These are phyloP conservation scores for Pseudocercospora ulei DNA, from an alignment of 2,329 filamentous ascomycete genomes.

Conservation along the genomic window DNA sequence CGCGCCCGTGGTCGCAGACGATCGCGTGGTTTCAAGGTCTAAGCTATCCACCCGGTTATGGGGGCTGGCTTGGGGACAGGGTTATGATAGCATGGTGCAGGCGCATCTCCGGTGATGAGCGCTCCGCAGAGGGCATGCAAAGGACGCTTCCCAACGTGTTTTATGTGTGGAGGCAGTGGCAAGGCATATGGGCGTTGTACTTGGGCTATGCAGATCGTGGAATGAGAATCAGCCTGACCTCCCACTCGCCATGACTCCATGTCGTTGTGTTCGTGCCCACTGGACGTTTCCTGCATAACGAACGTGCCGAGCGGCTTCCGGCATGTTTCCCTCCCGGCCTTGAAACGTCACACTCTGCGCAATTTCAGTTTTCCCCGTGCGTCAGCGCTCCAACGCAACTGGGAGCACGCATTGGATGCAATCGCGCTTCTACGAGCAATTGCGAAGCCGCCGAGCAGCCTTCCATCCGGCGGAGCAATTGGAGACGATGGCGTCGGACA, in stretches of 20 bases:
- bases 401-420: conserved; percentile 7
- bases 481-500: conserved; percentile 21
- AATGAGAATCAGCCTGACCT: conserved; percentile 21
- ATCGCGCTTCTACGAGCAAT: conserved; percentile 5
- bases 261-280: conserved; percentile 2
- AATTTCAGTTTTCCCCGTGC: conserved; percentile 1
- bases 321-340: conserved; percentile 7
- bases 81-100: conserved; percentile 16
- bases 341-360: background rate
- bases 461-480: background rate
- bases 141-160: conserved; percentile 5
- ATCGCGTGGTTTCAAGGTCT: conserved; percentile 99
- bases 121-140: conserved; percentile 15
- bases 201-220: conserved; percentile 20
- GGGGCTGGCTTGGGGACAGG: conserved; percentile 12
- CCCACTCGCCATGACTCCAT: background rate
- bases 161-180: conserved; percentile 13
- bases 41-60: conserved; percentile 40
- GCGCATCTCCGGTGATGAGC: conserved; percentile 16
- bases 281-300: conserved; percentile 3
- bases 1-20: conserved; percentile 95
- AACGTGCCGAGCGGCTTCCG: conserved; percentile 8
- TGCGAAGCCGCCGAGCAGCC: conserved; percentile 4
- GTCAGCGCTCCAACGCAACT: background rate
- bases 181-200: conserved; percentile 14